Base-by-base conservation (phyloP, 2,329 filamentous ascomycete genomes). In the Aspergillus sp. region DNA sequence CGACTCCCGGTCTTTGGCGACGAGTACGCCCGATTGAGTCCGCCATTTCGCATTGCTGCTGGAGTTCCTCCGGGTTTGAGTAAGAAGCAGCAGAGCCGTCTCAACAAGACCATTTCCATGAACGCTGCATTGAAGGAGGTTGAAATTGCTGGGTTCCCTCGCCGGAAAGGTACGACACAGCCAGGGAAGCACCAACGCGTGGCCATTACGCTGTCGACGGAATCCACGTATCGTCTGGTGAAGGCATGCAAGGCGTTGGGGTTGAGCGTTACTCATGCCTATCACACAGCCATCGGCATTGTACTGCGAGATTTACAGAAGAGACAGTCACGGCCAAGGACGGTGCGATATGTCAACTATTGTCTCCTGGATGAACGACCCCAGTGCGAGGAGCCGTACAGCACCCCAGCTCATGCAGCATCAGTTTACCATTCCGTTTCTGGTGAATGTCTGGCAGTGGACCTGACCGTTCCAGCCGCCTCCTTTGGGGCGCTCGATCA, bases 341-440 rank as follows among this genome's bases (percentile, higher is more conserved):
- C 24, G 7, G 62, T 69, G 9, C 60, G 67, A 15, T 69, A 68
- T 40, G 61, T 68, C 42, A 68, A 57, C 51, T 68, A 69, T 34
- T 57, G 56, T 11, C 51, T 68, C 3, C 63, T 67, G 3, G 67
- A 69, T n/a, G 65, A 69, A 33, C 65, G 67, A 1, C 19, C 37
- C 1, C 56, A 64, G 17, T 69, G 67, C 44, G 24, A 47, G 2
- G n/a, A 42, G 4, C 66, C 65, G 4, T 69, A 66, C 41, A 61
- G 45, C 15, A 63, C 60, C 4, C 19, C 61, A 0, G 27, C 41
- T 0, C 67, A 69, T 50, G 57, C 66, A 0, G 65, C 48, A 1
- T 56, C 64, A 3, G 61, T 64, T 2, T 69, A 69, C 45, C 64
- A 69, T 42, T 69, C 67, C 8, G 63, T 66, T 1, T 69, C 66